Percentiles rank a stretch among this genome's conserved stretches.
These are phyloP conservation scores for Xylaria intraflava DNA, from an alignment of 495 filamentous ascomycete genomes.

Conservation along the genomic window DNA sequence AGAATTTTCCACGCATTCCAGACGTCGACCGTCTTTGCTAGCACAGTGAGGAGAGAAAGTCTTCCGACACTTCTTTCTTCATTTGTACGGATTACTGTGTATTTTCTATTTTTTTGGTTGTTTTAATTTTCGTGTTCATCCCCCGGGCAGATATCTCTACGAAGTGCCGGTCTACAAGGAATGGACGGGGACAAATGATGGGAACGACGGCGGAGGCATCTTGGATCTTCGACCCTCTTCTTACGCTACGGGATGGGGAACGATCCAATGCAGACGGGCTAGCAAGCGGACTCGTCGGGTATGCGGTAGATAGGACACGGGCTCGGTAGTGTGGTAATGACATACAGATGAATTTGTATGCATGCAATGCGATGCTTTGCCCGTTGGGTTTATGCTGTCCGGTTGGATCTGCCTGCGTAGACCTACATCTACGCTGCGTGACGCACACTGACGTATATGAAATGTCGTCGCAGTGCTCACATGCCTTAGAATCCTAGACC, in stretches of 20 bases:
- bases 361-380: neutral
- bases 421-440: too few species aligned
- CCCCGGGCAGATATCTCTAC: neutral
- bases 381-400: neutral
- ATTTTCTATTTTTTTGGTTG: neutral
- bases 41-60: neutral
- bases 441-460: too few species aligned
- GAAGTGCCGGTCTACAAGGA: neutral
- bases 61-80: neutral
- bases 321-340: neutral
- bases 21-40: neutral
- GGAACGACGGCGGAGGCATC: neutral
- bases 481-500: too few species aligned
- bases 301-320: neutral
- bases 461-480: too few species aligned
- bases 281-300: neutral
- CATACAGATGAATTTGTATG: neutral
- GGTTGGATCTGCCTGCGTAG: too few species aligned
- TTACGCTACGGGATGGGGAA: neutral
- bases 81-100: neutral
- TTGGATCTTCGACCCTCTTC: neutral
- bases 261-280: neutral
- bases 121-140: too few species aligned
- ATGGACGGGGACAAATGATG: neutral
- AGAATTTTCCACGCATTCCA: neutral